Evolutionary conservation across 768 basidiomycete species (phyloP).

Genomic region (Tylopilus rubrobrunneus): DNA sequence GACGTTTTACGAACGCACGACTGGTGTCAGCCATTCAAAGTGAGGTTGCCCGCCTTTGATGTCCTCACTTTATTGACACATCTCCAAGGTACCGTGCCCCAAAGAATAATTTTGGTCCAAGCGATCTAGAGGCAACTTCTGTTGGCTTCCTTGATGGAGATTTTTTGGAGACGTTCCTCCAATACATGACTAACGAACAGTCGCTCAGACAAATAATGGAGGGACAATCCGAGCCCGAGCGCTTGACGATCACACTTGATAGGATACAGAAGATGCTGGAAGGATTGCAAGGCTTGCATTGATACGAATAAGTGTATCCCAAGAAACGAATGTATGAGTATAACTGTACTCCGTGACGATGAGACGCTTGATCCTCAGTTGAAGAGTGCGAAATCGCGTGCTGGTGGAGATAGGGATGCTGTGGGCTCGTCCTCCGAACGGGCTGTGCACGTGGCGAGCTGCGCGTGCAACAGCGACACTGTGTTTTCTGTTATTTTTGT

Average conservation of each 20-base stretch:
- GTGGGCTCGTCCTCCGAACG: too few species aligned
- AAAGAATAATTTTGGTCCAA: conserved; percentile 49
- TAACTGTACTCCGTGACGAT: conserved; percentile 4
- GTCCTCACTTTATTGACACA: background rate
- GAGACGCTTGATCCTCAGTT: background rate
- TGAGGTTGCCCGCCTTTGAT: conserved; percentile 29
- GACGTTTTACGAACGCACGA: conserved; percentile 45
- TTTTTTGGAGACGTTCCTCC: conserved; percentile 68
- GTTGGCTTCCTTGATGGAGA: conserved; percentile 88
- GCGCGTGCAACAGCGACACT: too few species aligned
- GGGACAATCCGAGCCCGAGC: background rate
- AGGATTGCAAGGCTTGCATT: conserved; percentile 55
- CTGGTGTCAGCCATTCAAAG: conserved; percentile 59
- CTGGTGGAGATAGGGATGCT: too few species aligned
- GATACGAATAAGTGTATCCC: conserved; percentile 23
- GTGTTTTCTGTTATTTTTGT: background rate
- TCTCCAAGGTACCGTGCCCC: conserved; percentile 65
- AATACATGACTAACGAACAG: conserved; percentile 35
- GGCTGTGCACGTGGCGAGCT: too few species aligned
- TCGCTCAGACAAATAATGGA: conserved; percentile 35
- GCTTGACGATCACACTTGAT: background rate
- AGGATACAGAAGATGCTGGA: conserved; percentile 34
- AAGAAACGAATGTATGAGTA: conserved; percentile 16
- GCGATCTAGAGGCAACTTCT: conserved; percentile 53
- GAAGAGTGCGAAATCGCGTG: conserved; percentile 3